These are phyloP conservation scores for Ascoidea tarda DNA, from an alignment of 805 yeast genomes.

Conservation along the genomic window DNA sequence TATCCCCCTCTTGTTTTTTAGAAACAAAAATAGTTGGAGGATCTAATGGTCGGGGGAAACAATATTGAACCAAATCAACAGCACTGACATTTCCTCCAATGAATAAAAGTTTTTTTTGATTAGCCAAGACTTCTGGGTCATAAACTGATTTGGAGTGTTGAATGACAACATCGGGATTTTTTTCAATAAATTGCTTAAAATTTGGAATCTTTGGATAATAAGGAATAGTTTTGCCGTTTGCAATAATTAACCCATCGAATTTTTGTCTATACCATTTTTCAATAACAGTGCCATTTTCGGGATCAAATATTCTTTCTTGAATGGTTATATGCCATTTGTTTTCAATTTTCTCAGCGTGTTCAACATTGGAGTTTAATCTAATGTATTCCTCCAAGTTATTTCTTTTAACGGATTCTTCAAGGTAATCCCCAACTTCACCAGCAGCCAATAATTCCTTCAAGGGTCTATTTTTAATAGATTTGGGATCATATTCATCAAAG, in stretches of 20 bases:
- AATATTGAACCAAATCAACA: conserved; percentile 28
- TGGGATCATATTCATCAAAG: conserved; percentile 15
- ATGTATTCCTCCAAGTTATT: conserved; percentile 18
- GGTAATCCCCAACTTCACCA: conserved; percentile 10
- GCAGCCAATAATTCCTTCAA: conserved; percentile 5
- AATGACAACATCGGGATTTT: conserved; percentile 20
- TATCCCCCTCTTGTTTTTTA: conserved; percentile 56
- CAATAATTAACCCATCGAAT: conserved; percentile 27
- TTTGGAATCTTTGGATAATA: conserved; percentile 20
- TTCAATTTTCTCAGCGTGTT: conserved; percentile 15
- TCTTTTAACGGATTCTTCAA: conserved; percentile 13
- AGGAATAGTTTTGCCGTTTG: conserved; percentile 28
- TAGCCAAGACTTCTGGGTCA: conserved; percentile 14
- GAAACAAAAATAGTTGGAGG: conserved; percentile 48
- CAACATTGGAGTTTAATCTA: conserved; percentile 22
- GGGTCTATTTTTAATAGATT: conserved; percentile 11
- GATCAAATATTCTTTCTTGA: conserved; percentile 12
- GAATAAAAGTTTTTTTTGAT: conserved; percentile 19
- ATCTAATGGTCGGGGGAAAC: conserved; percentile 15
- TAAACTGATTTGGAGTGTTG: conserved; percentile 32
- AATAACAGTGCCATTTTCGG: conserved; percentile 3
- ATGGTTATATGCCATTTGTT: conserved; percentile 20
- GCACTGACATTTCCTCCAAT: conserved; percentile 31
- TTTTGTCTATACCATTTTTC: conserved; percentile 26
- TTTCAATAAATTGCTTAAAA: conserved; percentile 12